phyloP scores from a whole-genome alignment of 352 stramenopile species.

The Phytopythium ostracodes region DNA sequence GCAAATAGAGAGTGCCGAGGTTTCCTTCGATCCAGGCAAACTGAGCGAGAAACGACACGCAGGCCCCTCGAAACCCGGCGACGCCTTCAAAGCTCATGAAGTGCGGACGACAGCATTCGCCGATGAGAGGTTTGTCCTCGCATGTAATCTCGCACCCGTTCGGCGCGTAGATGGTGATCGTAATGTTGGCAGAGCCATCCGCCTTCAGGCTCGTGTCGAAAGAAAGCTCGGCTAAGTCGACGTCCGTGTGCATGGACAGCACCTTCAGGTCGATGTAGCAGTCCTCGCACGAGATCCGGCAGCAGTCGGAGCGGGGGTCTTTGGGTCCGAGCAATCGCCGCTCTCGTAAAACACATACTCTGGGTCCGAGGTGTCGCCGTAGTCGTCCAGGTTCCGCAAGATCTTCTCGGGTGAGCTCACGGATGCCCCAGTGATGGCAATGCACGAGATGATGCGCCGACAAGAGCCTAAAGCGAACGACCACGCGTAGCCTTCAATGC shows the following conservation, averaged over 20 bases:
- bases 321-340: background rate
- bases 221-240: background rate
- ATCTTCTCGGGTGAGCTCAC: background rate
- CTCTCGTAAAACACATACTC: background rate
- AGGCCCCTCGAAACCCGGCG: background rate
- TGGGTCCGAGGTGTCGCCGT: background rate
- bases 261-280: background rate
- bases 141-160: background rate
- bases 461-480: background rate
- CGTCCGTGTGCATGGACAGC: background rate
- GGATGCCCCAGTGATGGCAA: background rate
- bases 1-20: background rate
- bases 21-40: background rate
- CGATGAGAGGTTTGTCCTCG: background rate
- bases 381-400: background rate
- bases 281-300: background rate
- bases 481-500: background rate
- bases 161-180: slow-evolving; percentile 1
- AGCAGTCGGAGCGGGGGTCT: slow-evolving; percentile 1
- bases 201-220: background rate
- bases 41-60: background rate
- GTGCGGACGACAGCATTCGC: background rate
- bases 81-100: slow-evolving; percentile 4
- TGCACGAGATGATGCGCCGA: background rate
- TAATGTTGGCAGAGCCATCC: background rate